Base-by-base conservation (phyloP, 129 eudicot genomes). In the Lonicera japonica region DNA sequence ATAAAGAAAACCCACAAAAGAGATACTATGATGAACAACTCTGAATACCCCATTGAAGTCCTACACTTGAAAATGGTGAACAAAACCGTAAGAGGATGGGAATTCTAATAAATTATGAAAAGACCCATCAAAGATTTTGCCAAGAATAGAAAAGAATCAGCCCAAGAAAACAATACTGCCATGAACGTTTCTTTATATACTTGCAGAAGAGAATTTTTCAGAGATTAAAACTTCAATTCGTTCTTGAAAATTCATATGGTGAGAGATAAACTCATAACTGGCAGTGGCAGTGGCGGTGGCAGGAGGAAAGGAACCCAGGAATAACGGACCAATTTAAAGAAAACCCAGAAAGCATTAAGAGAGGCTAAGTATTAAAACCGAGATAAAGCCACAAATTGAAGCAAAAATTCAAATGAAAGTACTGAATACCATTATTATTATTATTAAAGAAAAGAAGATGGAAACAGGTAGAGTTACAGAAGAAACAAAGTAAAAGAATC, bases 1-100 rank as follows among this genome's bases (percentile, higher is more conserved):
- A 79, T 69, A 72, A 77, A 79, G 74, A 79, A 79, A 63, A 68
- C 70, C 74, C 78, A 82, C 41, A 80, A 73, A 69, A 82, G 36
- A 74, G 60, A 57, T 60, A 79, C 59, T 41, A 70, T 21, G 24
- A 87, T 45, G 4, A 69, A 16, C 63, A 54, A 34, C 50, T 67
- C 78, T 57, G 63, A 71, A 71, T 64, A 66, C 66, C 85, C 77
- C 91, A 87, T 86, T 69, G 0, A 16, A 50, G 8, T n/a, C 1
- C 19, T 14, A 14, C 19, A 14, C 55, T 17, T 17, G 9, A 50
- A 15, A 61, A 19, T 18, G 51, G 47, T 64, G 59, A 62, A 73
- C 29, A 65, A 50, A 78, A 46, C 79, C 86, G 77, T 75, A 74
- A 55, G 51, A 50, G 43, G 45, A 61, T 25, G 54, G 75, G 36